A percentile compares a stretch with the other conserved stretches of the same genome.
Evolutionary conservation across 352 stramenopile genomes (phyloP).

Genomic region (Globisporangium parvum): DNA sequence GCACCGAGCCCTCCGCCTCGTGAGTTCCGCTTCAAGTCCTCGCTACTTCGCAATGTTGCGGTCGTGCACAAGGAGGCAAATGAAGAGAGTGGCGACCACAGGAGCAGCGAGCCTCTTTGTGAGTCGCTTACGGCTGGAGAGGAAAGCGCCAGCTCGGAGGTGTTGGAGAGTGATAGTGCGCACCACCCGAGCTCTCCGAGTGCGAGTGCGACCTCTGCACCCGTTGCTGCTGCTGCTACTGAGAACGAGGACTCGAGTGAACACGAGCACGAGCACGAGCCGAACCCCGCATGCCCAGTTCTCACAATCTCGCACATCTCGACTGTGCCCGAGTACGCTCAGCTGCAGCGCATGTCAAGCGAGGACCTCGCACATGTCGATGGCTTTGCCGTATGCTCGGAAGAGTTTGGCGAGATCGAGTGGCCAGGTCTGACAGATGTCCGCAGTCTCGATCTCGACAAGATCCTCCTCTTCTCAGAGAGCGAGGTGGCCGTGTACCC

Average conservation of each 20-base stretch:
- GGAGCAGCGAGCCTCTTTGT: neutral
- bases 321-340: constrained; percentile 24
- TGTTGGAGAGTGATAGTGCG: no score
- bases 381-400: constrained; percentile 33
- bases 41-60: constrained; percentile 19
- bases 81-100: neutral
- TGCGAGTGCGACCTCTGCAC: neutral
- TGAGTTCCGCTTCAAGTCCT: constrained; percentile 29
- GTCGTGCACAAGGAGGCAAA: neutral
- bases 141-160: no score
- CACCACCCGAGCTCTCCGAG: no score
- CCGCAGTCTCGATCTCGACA: constrained; percentile 36
- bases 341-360: constrained; percentile 32
- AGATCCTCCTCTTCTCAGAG: constrained; percentile 29
- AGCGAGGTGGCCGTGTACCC: constrained; percentile 42
- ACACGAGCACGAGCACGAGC: neutral
- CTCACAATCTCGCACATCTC: constrained; percentile 35
- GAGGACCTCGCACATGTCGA: constrained; percentile 31
- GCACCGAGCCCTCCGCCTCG: neutral
- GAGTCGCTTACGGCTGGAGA: no score
- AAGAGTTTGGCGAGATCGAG: constrained; percentile 27
- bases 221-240: neutral
- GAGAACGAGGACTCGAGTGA: neutral
- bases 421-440: constrained; percentile 39
- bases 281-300: constrained; percentile 15